Conservation (phyloP, 2,329 filamentous ascomycete species). For the Stylonectria norvegica region DNA sequence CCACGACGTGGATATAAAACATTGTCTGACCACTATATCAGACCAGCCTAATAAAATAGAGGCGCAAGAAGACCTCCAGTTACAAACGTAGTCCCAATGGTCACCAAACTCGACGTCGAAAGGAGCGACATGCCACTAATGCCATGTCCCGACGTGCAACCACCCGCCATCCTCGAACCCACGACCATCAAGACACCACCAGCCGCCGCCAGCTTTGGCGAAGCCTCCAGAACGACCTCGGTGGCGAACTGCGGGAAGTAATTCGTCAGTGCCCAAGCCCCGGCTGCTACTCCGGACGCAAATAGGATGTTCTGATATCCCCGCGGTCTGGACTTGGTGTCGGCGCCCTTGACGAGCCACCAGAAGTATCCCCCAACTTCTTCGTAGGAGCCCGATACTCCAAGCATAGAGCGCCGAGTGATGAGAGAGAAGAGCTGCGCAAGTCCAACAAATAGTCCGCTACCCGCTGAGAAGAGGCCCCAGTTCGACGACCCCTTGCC, state of each 20-base stretch:
- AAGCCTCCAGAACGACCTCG: slow-evolving; percentile 28
- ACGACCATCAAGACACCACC: slow-evolving; percentile 58
- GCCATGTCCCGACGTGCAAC: slow-evolving; percentile 67
- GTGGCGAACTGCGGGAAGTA: slow-evolving; percentile 30
- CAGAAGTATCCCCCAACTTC: slow-evolving; percentile 56
- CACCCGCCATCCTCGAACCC: slow-evolving; percentile 60
- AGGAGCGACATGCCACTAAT: slow-evolving; percentile 64
- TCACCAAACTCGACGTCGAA: slow-evolving; percentile 59
- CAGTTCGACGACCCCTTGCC: slow-evolving; percentile 20
- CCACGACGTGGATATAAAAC: too few relatives aligned
- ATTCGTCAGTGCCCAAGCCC: slow-evolving; percentile 40
- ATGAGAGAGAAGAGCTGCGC: slow-evolving; percentile 57
- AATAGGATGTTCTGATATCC: slow-evolving; percentile 49
- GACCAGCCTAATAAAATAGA: slow-evolving; percentile 22
- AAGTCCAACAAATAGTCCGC: slow-evolving; percentile 56
- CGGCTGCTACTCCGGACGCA: slow-evolving; percentile 47
- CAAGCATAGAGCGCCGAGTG: slow-evolving; percentile 52
- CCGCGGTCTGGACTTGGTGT: slow-evolving; percentile 23
- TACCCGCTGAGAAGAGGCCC: slow-evolving; percentile 44
- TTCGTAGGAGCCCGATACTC: slow-evolving; percentile 60
- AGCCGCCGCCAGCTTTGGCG: slow-evolving; percentile 39
- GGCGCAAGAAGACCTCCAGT: slow-evolving; percentile 39
- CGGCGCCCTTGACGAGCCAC: slow-evolving; percentile 35
- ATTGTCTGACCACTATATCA: too few relatives aligned
- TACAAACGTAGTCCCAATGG: slow-evolving; percentile 56